Evolutionary conservation across 208 protist species (phyloP).

Genomic region (Leishmania gerbilli): DNA sequence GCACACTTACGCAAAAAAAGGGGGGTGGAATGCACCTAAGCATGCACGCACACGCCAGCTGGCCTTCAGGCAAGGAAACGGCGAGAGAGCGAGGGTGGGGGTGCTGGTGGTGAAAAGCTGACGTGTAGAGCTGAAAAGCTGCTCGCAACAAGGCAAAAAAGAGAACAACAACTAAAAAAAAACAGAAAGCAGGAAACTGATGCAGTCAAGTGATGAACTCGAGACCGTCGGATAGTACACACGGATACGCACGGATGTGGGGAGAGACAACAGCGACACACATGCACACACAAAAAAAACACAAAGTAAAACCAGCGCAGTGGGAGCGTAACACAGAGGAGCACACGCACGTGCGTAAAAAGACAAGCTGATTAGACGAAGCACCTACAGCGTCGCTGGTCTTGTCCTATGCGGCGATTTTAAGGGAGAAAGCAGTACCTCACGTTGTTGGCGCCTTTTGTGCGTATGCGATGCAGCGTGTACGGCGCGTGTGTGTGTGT

Average conservation of each 20-base stretch:
- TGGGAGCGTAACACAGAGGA: not conserved
- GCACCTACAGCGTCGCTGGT: not conserved
- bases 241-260: not conserved
- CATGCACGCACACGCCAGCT: not conserved
- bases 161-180: not conserved
- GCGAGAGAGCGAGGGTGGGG: not conserved
- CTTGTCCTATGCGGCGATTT: not conserved
- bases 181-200: not conserved
- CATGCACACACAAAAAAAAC: not conserved
- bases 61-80: conserved; percentile 7
- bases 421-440: not conserved
- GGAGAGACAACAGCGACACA: not conserved
- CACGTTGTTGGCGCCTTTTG: not conserved
- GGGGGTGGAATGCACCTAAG: not conserved
- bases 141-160: not conserved
- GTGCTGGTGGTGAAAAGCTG: conserved; percentile 2
- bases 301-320: not conserved
- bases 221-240: not conserved
- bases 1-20: conserved; percentile 14
- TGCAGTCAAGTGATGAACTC: not conserved
- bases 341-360: no score
- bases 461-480: not conserved
- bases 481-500: not conserved
- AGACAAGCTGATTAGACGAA: no score
- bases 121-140: not conserved